These are phyloP conservation scores for Xylariaceae sp. DNA, from an alignment of 2,329 filamentous ascomycete species.

Conservation along the genomic window DNA sequence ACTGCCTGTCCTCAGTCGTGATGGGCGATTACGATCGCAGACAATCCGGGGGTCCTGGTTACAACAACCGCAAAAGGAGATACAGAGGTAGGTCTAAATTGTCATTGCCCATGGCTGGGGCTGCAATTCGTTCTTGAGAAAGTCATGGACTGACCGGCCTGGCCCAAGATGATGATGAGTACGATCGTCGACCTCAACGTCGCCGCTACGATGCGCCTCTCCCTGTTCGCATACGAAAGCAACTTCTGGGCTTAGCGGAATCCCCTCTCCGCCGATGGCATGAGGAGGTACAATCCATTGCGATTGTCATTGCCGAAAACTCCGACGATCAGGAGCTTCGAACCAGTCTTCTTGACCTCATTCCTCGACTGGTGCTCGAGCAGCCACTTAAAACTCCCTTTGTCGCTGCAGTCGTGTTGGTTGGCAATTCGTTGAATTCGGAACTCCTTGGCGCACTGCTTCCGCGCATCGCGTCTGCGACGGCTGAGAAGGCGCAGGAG, in stretches of 20 bases:
- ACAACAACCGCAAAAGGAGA: constrained; percentile 69
- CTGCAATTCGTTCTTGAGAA: not conserved
- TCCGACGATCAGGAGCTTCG: constrained; percentile 80
- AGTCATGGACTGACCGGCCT: constrained; percentile 1
- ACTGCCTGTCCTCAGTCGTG: constrained; percentile 6
- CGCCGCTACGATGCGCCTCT: constrained; percentile 69
- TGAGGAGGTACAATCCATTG: constrained; percentile 72
- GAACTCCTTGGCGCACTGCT: constrained; percentile 72
- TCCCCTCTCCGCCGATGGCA: constrained; percentile 73
- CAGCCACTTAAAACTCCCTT: constrained; percentile 99
- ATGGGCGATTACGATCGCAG: constrained; percentile 59
- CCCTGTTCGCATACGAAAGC: constrained; percentile 68
- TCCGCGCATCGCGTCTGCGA: constrained; percentile 53
- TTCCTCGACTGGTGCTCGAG: constrained; percentile 74
- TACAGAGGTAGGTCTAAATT: constrained; percentile 63
- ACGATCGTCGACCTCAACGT: constrained; percentile 68
- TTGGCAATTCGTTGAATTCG: constrained; percentile 72
- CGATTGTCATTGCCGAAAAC: constrained; percentile 73
- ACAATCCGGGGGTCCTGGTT: constrained; percentile 41
- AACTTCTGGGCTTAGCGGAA: constrained; percentile 76
- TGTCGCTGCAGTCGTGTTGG: constrained; percentile 75
- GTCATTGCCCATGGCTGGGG: not conserved
- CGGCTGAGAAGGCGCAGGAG: constrained; percentile 63
- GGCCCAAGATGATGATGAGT: constrained; percentile 66
- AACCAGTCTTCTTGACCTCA: constrained; percentile 66